phyloP scores from a whole-genome alignment of 208 protist genomes.

The Wallacemonas sp. region DNA sequence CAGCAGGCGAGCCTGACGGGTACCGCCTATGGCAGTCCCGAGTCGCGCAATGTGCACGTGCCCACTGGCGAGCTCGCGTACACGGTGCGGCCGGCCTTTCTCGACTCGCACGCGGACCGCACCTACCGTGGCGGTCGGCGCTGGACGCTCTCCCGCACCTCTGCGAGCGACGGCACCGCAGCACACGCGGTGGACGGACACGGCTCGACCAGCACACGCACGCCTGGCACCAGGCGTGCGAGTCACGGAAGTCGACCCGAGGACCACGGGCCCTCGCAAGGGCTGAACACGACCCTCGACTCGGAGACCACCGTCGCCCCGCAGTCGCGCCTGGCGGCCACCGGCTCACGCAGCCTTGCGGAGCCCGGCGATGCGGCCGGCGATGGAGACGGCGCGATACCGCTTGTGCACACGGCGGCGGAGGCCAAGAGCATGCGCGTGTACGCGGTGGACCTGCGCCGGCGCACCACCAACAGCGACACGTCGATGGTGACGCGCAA shows the following conservation, averaged over 20 bases:
- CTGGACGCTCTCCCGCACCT: slow-evolving; percentile 5
- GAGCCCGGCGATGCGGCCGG: no score
- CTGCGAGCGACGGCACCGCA: not conserved
- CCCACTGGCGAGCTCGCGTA: slow-evolving; percentile 58
- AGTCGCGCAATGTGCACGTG: slow-evolving; percentile 20
- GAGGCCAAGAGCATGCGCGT: slow-evolving; percentile 56
- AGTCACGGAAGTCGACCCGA: not conserved
- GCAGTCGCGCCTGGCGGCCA: not conserved
- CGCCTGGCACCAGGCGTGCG: no score
- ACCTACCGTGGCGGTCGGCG: slow-evolving; percentile 10
- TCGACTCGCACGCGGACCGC: slow-evolving; percentile 15
- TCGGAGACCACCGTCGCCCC: not conserved
- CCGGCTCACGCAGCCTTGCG: no score
- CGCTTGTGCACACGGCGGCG: slow-evolving; percentile 21
- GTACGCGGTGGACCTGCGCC: slow-evolving; percentile 42
- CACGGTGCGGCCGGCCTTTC: slow-evolving; percentile 39
- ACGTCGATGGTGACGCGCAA: slow-evolving; percentile 30
- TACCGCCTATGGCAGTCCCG: slow-evolving; percentile 16
- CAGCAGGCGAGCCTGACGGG: slow-evolving; percentile 22
- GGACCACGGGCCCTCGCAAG: not conserved
- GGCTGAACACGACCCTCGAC: not conserved
- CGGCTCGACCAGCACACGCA: not conserved
- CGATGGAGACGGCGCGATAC: no score
- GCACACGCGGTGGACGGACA: not conserved
- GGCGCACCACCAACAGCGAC: slow-evolving; percentile 32